phyloP scores from a whole-genome alignment of 2,329 filamentous ascomycete species.

The Aspergillus intermedius region DNA sequence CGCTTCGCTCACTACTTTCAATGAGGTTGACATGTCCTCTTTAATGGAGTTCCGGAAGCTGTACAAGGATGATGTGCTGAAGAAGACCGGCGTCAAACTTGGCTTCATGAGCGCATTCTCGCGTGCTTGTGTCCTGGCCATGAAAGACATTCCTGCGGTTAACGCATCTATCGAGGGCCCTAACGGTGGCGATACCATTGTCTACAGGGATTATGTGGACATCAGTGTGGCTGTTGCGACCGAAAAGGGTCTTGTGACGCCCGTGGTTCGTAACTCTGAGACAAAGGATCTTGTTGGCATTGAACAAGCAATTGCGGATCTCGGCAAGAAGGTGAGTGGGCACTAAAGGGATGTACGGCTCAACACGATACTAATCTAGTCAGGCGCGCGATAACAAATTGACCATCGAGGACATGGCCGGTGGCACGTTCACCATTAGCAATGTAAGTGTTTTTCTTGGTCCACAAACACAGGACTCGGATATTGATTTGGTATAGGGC shows the following conservation, averaged over 20 bases:
- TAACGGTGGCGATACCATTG: conserved; percentile 91
- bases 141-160: conserved; percentile 88
- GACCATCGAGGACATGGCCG: conserved; percentile 98
- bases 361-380: conserved; percentile 7
- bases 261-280: conserved; percentile 91
- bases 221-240: conserved; percentile 96
- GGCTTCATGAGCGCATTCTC: conserved; percentile 99
- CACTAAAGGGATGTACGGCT: neutral
- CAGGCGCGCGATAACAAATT: conserved; percentile 92
- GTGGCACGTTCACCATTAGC: conserved; percentile 95
- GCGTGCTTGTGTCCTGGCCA: conserved; percentile 79
- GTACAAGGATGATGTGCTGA: conserved; percentile 93
- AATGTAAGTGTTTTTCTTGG: conserved; percentile 50
- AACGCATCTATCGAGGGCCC: conserved; percentile 97
- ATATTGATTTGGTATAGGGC: conserved; percentile 40
- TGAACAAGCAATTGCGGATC: conserved; percentile 82
- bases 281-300: conserved; percentile 80
- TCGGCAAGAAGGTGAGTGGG: conserved; percentile 77
- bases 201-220: conserved; percentile 97
- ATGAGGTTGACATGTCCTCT: conserved; percentile 98
- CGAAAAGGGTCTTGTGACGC: conserved; percentile 94
- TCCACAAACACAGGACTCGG: neutral
- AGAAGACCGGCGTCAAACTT: conserved; percentile 94
- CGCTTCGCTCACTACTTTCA: conserved; percentile 94
- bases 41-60: conserved; percentile 95